Evolutionary conservation across 1,284 basidiomycete species (phyloP), one percentile per base, ranked within the genome.

Genomic region (Trametes versicolor): DNA sequence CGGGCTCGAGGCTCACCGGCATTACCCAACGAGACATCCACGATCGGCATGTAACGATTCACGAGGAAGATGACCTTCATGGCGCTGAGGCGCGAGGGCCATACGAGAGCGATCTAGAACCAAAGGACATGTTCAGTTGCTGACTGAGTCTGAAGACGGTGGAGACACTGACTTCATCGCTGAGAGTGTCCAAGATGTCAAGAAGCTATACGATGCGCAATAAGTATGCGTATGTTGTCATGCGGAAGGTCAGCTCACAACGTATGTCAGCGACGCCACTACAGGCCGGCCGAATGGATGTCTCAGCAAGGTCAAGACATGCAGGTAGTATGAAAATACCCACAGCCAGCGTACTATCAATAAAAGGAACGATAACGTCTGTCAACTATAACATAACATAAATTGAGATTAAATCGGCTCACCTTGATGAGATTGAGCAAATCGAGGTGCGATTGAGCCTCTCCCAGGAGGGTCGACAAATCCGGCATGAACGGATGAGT

Each of bases 11-110:
- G 19, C 56, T 51, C 9, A 63, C 49, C 19, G 19, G 12, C 15
- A 10, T 39, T 34, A 25, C 48, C 57, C 6, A 50, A 23, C 4
- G 57, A 39, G 2, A 58, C 49, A 43, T 58, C 57, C 19, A 58
- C 9, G 25, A 58, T 19, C 17, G 57, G 57, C 57, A 58, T 50
- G 39, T 58, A 58, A 1, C 57, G 57, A 34, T 58, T 58, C 9
- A 58, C 17, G 57, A 50, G 50, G 49, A 50, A 58, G 23, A 58
- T 51, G 36, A 51, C 39, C 57, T 58, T 58, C 57, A 58, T 58
- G 13, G 25, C 12, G 17, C 57, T 58, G 27, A 58, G 36, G 8
- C 37, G 57, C 2, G 57, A 58, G 3, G 57, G 57, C 57, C 57
- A 58, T 4, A 58, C 36, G 2, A 50, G 37, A 6, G 34, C 19